phyloP scores from a whole-genome alignment of 2,329 filamentous ascomycete species.

The Cordyceps cateniannulata region DNA sequence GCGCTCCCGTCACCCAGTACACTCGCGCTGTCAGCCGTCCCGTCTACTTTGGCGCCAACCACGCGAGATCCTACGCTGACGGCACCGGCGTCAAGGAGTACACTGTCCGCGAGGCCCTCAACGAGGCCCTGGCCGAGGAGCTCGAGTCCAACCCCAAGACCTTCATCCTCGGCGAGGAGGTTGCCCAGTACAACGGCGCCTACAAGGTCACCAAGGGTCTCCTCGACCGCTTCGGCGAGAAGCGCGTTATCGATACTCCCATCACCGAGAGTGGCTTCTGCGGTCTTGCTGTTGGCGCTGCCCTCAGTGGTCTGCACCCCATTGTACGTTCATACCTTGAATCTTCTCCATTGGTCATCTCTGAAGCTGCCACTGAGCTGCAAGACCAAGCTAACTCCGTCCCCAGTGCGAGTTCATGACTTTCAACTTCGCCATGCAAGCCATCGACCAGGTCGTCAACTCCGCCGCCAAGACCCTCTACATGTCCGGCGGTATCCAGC shows the following conservation, averaged over 20 bases:
- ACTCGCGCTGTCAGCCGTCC: constrained; percentile 31
- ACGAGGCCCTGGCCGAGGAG: constrained; percentile 97
- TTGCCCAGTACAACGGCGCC: constrained; percentile 98
- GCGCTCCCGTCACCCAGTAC: constrained; percentile 22
- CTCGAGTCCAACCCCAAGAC: constrained; percentile 91
- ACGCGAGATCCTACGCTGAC: constrained; percentile 45
- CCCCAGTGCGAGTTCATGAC: constrained; percentile 97
- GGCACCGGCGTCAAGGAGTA: constrained; percentile 73
- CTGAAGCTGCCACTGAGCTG: not conserved
- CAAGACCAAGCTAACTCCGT: constrained; percentile 1
- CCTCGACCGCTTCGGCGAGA: constrained; percentile 92
- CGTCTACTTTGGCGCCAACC: constrained; percentile 32
- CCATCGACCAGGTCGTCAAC: constrained; percentile 99
- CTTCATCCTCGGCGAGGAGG: constrained; percentile 94
- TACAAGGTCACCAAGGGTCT: constrained; percentile 99
- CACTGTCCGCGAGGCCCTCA: constrained; percentile 93
- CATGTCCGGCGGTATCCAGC: constrained; percentile 99
- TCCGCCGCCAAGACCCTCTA: constrained; percentile 98
- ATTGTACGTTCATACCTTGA: constrained; percentile 58
- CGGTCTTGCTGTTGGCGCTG: constrained; percentile 90
- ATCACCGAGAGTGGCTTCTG: constrained; percentile 97
- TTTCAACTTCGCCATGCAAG: constrained; percentile 99
- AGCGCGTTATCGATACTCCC: constrained; percentile 94
- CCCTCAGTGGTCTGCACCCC: constrained; percentile 87
- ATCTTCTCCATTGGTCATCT: not conserved